Conservation (phyloP, 2,329 filamentous ascomycete genomes). For the Ophiostoma ips region DNA sequence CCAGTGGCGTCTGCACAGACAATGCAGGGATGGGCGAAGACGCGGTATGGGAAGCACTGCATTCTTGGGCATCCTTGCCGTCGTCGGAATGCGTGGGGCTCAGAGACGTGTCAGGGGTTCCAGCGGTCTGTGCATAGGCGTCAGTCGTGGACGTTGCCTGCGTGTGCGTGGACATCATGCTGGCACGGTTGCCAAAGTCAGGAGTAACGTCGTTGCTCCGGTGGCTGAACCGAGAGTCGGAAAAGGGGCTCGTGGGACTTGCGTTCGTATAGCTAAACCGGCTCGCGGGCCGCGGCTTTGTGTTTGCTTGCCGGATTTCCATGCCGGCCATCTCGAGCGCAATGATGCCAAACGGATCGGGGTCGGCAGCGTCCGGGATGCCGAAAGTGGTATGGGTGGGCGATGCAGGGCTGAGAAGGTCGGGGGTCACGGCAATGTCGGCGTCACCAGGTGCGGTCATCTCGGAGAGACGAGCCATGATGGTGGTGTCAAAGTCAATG, state of each 20-base stretch:
- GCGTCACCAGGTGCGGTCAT: conserved; percentile 67
- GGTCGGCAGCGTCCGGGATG: conserved; percentile 64
- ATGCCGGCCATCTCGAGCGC: conserved; percentile 83
- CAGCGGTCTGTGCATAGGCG: conserved; percentile 48
- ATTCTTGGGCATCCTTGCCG: conserved; percentile 22
- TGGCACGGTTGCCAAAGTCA: conserved; percentile 51
- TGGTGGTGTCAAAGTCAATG: conserved; percentile 52
- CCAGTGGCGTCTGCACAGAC: not conserved
- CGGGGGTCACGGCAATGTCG: conserved; percentile 33
- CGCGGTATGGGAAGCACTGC: not conserved
- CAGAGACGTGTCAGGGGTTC: conserved; percentile 39
- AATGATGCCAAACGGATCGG: conserved; percentile 82
- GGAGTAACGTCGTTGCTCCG: conserved; percentile 50
- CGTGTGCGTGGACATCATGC: conserved; percentile 59
- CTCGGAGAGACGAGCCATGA: conserved; percentile 49
- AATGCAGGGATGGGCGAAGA: not conserved
- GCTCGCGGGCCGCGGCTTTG: conserved; percentile 56
- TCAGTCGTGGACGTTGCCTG: conserved; percentile 59
- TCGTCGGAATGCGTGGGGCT: conserved; percentile 38
- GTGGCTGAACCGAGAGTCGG: conserved; percentile 37
- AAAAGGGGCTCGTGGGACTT: conserved; percentile 60
- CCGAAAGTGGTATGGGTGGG: conserved; percentile 41
- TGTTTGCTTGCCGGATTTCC: conserved; percentile 82
- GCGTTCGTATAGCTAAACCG: conserved; percentile 67
- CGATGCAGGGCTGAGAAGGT: conserved; percentile 21